Base-by-base conservation (phyloP, 352 stramenopile genomes). In the Paralagenidium karlingii region DNA sequence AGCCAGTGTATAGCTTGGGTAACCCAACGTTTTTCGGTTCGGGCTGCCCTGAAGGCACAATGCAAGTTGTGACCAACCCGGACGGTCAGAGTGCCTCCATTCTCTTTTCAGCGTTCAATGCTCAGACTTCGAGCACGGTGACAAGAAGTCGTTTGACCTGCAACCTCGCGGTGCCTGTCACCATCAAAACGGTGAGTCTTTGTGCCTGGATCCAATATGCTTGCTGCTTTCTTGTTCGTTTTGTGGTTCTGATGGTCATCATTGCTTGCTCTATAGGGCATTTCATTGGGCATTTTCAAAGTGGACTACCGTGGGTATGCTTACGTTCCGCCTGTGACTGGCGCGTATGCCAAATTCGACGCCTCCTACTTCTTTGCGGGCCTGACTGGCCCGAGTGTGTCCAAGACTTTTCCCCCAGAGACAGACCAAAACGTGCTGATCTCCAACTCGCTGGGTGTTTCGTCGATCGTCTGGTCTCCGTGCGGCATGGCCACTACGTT, bases 241-340 rank as follows among this genome's bases (percentile, higher is more conserved):
- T n/a, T n/a, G n/a, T n/a, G n/a, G n/a, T n/a, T n/a, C n/a, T n/a
- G n/a, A n/a, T n/a, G n/a, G n/a, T n/a, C n/a, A n/a, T n/a, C n/a
- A n/a, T n/a, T n/a, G n/a, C n/a, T n/a, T n/a, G n/a, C n/a, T n/a
- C 24, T 46, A 19, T 36, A 29, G 1, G 56, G 52, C 16, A 51
- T 62, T 33, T 50, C 56, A 6, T 53, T 66, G 26, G 56, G 48
- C 24, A 47, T 66, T 29, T 63, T 53, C 45, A 41, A 44, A 12
- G 39, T 53, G 5, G 56, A 62, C 45, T 66, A 66, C 43, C 53
- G 49, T 6, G 56, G 56, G 2, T 54, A 59, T 45, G 43, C 28
- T 19, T 66, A 53, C 43, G 56, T 66, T 0, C 56, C 56, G 1
- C 31, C n/a, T 10, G 13, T 36, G 1, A 5, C 20, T 2, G 30